A percentile compares a stretch with the other conserved stretches of the same genome.
These are phyloP conservation scores for Lignosus rhinocerotis DNA, from an alignment of 1,284 basidiomycete species.

Conservation along the genomic window DNA sequence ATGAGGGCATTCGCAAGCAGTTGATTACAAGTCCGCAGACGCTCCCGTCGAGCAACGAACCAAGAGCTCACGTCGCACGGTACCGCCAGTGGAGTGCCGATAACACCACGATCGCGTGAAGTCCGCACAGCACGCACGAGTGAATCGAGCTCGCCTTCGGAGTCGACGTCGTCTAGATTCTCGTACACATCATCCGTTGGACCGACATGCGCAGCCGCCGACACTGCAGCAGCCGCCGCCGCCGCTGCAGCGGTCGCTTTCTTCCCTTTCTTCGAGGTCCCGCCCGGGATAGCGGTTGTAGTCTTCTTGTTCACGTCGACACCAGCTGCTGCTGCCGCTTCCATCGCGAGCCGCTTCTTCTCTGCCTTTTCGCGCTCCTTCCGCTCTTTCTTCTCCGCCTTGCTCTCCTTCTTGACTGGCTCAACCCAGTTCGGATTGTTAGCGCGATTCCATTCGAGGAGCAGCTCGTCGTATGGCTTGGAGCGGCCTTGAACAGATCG, in stretches of 20 bases:
- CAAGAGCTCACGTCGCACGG: constrained; percentile 55
- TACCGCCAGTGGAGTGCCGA: constrained; percentile 50
- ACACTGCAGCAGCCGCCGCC: constrained; percentile 37
- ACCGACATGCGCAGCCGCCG: constrained; percentile 26
- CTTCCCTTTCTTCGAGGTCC: constrained; percentile 51
- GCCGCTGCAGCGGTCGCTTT: constrained; percentile 39
- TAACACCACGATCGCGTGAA: constrained; percentile 53
- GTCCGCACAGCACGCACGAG: constrained; percentile 54
- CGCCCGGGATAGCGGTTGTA: constrained; percentile 39
- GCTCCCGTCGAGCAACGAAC: constrained; percentile 77
- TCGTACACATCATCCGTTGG: constrained; percentile 61
- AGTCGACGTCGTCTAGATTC: constrained; percentile 79
- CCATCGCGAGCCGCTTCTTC: constrained; percentile 69
- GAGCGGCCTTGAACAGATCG: constrained; percentile 89
- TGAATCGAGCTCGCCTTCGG: constrained; percentile 68
- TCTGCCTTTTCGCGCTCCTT: constrained; percentile 73
- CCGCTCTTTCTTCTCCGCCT: constrained; percentile 80
- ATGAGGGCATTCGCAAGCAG: constrained; percentile 59
- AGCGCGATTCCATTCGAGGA: constrained; percentile 90
- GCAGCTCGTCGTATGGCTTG: constrained; percentile 82
- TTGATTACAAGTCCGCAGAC: constrained; percentile 67
- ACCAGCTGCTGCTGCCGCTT: constrained; percentile 64
- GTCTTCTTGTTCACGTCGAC: constrained; percentile 38
- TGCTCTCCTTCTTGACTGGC: constrained; percentile 81
- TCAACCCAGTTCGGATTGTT: constrained; percentile 96